Conservation (phyloP, 805 yeast species). For the Ogataea thermomethanolica region DNA sequence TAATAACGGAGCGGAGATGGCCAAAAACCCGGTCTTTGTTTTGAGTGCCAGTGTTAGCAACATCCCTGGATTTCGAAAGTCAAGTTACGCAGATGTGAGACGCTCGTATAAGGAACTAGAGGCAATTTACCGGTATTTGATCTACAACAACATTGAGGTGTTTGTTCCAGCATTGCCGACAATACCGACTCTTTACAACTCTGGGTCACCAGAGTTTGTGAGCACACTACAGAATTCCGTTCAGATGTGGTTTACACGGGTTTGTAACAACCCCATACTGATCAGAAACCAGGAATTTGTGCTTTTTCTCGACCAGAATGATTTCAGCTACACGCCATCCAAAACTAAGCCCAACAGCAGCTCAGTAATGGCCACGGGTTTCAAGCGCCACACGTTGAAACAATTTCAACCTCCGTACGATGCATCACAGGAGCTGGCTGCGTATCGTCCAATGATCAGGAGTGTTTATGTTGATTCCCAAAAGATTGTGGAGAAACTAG, state of each 20-base stretch:
- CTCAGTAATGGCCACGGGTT: constrained; percentile 70
- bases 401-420: constrained; percentile 92
- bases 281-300: constrained; percentile 85
- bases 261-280: constrained; percentile 72
- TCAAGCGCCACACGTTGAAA: constrained; percentile 83
- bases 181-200: constrained; percentile 71
- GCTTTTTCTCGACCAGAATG: constrained; percentile 49
- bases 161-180: constrained; percentile 88
- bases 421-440: constrained; percentile 74
- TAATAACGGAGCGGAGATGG: constrained; percentile 50
- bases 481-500: constrained; percentile 49
- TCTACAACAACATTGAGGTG: constrained; percentile 82
- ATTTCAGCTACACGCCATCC: constrained; percentile 37
- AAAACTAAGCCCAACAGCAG: constrained; percentile 37
- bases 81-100: constrained; percentile 66
- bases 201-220: constrained; percentile 79
- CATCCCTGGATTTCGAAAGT: constrained; percentile 72
- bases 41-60: constrained; percentile 59
- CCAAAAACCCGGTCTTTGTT: constrained; percentile 74
- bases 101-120: constrained; percentile 77
- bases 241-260: constrained; percentile 84
- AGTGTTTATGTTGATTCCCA: constrained; percentile 59
- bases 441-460: constrained; percentile 84
- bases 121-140: constrained; percentile 71
- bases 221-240: constrained; percentile 51